Conservation (phyloP, 805 yeast species). For the Saccharomycopsis malanga region DNA sequence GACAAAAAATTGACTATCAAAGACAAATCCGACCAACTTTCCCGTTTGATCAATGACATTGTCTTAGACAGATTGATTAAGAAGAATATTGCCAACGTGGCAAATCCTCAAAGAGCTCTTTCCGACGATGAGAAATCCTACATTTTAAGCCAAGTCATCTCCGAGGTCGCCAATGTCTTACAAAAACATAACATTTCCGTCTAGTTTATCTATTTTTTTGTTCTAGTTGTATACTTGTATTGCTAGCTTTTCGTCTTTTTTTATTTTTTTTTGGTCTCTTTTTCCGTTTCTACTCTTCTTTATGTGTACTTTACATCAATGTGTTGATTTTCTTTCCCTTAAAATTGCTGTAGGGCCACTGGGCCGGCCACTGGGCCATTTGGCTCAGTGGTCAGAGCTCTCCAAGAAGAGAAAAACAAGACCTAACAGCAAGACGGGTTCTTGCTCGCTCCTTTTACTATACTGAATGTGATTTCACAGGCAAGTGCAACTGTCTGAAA, state of each 20-base stretch:
- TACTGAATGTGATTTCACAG: no score
- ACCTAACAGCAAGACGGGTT: no score
- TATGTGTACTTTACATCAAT: no score
- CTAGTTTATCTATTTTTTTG: neutral
- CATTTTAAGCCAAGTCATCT: neutral
- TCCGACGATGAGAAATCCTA: neutral
- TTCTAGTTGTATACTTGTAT: neutral
- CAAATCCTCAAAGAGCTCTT: neutral
- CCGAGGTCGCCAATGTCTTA: neutral
- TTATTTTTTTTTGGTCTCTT: neutral
- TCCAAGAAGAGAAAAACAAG: no score
- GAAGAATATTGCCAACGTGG: neutral
- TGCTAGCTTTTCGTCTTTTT: neutral
- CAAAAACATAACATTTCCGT: neutral
- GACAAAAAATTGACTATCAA: neutral
- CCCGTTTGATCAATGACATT: neutral
- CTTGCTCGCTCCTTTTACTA: no score
- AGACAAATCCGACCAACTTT: neutral
- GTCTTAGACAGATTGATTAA: conserved; percentile 1
- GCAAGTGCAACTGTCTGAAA: no score
- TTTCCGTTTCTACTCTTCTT: no score
- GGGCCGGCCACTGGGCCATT: no score
- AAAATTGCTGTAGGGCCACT: no score
- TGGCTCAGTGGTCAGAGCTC: no score
- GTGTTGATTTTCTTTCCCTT: no score